These are phyloP conservation scores for Wallacemonas sp. DNA, from an alignment of 208 protist genomes.

Conservation along the genomic window DNA sequence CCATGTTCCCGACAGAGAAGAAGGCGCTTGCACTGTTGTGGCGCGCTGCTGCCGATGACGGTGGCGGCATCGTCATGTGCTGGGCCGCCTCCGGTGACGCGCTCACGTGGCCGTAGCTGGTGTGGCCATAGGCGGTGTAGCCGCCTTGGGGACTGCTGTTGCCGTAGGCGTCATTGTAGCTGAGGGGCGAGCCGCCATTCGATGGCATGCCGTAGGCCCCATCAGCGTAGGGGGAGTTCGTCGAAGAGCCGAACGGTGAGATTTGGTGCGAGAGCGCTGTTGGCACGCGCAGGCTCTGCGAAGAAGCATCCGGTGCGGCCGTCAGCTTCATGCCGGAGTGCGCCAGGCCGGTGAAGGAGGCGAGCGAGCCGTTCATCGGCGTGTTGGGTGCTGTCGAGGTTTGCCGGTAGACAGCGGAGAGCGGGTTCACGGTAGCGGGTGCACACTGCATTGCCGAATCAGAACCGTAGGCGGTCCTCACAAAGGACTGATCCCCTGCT, in stretches of 20 bases:
- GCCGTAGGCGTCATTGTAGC: no score
- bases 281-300: neutral
- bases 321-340: neutral
- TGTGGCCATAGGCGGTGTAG: no score
- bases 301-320: neutral
- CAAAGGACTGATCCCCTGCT: no score
- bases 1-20: constrained; percentile 13
- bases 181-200: no score
- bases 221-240: neutral
- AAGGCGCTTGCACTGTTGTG: neutral
- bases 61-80: neutral
- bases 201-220: no score
- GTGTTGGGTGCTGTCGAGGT: neutral
- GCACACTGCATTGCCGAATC: no score
- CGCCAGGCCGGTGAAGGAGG: neutral
- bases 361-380: neutral
- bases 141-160: no score
- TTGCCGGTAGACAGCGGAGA: neutral
- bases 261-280: neutral
- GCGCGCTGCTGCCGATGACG: neutral
- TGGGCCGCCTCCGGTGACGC: neutral
- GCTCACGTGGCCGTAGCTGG: no score
- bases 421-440: neutral
- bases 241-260: neutral
- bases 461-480: no score